Base-by-base conservation (phyloP, 257 asterid species). In the Primulina huaijiensis region DNA sequence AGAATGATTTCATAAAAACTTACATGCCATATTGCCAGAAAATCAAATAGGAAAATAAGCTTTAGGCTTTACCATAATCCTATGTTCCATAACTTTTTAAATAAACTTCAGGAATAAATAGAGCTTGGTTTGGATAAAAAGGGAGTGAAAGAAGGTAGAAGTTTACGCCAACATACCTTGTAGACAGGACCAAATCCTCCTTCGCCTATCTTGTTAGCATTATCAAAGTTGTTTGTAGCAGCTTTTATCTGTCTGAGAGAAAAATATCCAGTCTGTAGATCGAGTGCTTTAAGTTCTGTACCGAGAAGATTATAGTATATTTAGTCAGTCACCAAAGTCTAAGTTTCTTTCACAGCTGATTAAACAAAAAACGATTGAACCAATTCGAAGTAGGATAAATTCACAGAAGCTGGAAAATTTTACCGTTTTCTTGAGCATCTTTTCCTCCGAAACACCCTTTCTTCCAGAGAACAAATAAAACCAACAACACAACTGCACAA, bases 141-240 rank as follows among this genome's bases (percentile, higher is more conserved):
- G 12, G 7, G 55, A 8, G 55, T 12, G 33, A 64, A 17, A 38
- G 20, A 34, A 58, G 3, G 27, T 27, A 23, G 53, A 65, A 14
- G 20, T 56, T 29, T 58, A 14, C 59, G 2, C n/a, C 11, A 25
- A 33, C 63, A 73, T 43, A 89, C 95, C 89, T 85, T 87, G 79
- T 81, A 89, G 23, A 89, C 96, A 8, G 90, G 73, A 23, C 96
- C 96, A 75, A 89, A 89, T 53, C 96, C 95, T 52, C 96, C 96
- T 77, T 89, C 95, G 35, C 95, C 96, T 8, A 89, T 87, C 83
- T 84, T 87, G 69, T 89, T 85, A 40, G 89, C 82, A 73, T 2
- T 71, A 62, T 89, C 89, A 67, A 89, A 89, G 77, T 87, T 87
- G 35, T 81, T 77, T 25, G 96, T 89, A 37, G 96, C 95, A 68